Base-by-base conservation (phyloP, 257 asterid species). In the Datura wrightii region DNA sequence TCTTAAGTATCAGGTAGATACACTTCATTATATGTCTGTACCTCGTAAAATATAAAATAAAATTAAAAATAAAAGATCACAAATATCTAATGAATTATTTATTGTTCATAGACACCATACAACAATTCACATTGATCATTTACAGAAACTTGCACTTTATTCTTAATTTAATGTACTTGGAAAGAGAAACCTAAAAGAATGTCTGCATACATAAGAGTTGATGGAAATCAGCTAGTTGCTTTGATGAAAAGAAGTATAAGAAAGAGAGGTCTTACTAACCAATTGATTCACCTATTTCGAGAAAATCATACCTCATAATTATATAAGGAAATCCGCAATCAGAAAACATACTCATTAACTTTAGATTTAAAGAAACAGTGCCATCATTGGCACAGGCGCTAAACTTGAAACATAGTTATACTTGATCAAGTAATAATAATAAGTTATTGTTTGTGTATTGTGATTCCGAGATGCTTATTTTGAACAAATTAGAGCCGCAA, bases 381-480 rank as follows among this genome's bases (percentile, higher is more conserved):
- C 19, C 37, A 71, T 71, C 55, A 42, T 44, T 44, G 18, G 80
- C 55, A 50, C 48, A 66, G 56, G 34, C 48, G 31, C 10, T 72
- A 46, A 19, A 46, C 42, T 71, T 46, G 59, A 46, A 63, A 19
- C 58, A 46, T 72, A 72, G 80, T 48, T 72, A 72, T 72, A 72
- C 36, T 44, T 46, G n/a, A 72, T 72, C 58, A 31, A 44, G 58
- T 14, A 69, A 6, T 13, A 46, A 19, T 11, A 19, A 19, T 44
- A 72, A 44, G 80, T 72, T 46, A 72, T 19, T 72, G 37, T 3
- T 0, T 13, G 80, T 72, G 58, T 16, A 72, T n/a, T 72, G 59
- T n/a, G 80, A 46, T 46, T 46, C 36, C 37, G 10, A 19, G 56
- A 72, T 72, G 39, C 80, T 19, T 46, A 44, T 48, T 42, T 19